Evolutionary conservation across 2,329 filamentous ascomycete species (phyloP).

Genomic region (Blastomyces silverae): DNA sequence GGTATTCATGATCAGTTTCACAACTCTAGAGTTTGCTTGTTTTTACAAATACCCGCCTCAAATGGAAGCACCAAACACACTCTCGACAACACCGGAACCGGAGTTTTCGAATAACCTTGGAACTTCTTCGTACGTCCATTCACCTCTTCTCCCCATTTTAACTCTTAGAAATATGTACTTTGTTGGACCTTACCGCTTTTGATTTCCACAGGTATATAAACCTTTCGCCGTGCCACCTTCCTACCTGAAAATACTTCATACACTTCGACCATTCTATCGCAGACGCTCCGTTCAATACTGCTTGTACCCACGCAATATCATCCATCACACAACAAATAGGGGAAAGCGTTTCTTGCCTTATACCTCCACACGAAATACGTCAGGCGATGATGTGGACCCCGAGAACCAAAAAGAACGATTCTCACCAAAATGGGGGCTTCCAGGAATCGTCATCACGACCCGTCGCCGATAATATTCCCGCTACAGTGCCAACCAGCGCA

Average conservation of each 20-base stretch:
- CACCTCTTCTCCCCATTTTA: neutral
- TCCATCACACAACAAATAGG: neutral
- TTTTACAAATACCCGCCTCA: neutral
- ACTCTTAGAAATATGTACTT: neutral
- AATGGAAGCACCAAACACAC: neutral
- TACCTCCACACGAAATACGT: neutral
- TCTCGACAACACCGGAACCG: neutral
- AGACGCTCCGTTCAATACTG: neutral
- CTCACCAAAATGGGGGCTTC: neutral
- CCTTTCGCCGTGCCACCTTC: neutral
- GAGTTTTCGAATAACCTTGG: neutral
- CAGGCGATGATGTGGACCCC: neutral
- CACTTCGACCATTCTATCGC: neutral
- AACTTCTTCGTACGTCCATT: neutral
- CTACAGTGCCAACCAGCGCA: neutral
- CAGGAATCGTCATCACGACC: neutral
- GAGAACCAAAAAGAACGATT: neutral
- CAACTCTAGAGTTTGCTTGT: neutral
- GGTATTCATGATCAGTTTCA: constrained; percentile 1
- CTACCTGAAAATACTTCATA: neutral
- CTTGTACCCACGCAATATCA: neutral
- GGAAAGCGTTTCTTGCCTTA: neutral
- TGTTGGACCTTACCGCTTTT: too few relatives aligned
- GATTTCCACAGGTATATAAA: neutral
- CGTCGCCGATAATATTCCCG: neutral